Evolutionary conservation across 257 asterid genomes (phyloP), one percentile per base, ranked within the genome.

Genomic region (Jacaranda copaia): DNA sequence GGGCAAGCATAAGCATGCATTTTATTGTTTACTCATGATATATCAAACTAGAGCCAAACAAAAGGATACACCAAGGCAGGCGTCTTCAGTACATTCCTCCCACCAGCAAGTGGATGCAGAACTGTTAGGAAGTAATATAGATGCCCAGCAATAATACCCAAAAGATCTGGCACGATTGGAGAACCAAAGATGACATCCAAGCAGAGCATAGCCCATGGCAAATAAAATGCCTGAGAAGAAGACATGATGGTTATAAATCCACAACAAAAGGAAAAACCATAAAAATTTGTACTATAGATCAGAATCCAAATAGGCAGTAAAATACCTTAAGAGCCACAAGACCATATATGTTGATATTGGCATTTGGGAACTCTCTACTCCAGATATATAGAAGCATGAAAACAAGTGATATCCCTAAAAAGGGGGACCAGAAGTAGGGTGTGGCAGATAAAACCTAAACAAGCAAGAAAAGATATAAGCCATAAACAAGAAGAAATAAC

Each of bases 151-250:
- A 95, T 59, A 57, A 93, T 91, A 39, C 99, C 98, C 77, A 91
- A 61, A 60, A 95, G 91, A 87, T 90, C 97, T 40, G 94, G 99
- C 72, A 77, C 84, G 16, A 91, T 80, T 72, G 92, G 88, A 69
- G 97, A 88, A 51, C 98, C 98, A 81, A 90, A 91, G 61, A 95
- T 89, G 82, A 90, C 97, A 77, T 93, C 97, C 59, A 93, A 84
- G 81, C 89, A 84, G 46, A 95, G 94, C 99, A 93, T 93, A 52
- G 98, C 93, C 99, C 99, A 96, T n/a, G 99, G 99, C 77, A 96
- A 78, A 84, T 93, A 95, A 86, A 95, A 93, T 73, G 98, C 97
- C 99, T 95, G 93, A 76, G 58, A 76, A 60, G 69, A 58, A 70
- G 71, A 69, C 32, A 38, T 75, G 32, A 58, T 49, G 12, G 69